Conservation (phyloP, 169 alveolate species). For the Theileria luwenshuni region DNA sequence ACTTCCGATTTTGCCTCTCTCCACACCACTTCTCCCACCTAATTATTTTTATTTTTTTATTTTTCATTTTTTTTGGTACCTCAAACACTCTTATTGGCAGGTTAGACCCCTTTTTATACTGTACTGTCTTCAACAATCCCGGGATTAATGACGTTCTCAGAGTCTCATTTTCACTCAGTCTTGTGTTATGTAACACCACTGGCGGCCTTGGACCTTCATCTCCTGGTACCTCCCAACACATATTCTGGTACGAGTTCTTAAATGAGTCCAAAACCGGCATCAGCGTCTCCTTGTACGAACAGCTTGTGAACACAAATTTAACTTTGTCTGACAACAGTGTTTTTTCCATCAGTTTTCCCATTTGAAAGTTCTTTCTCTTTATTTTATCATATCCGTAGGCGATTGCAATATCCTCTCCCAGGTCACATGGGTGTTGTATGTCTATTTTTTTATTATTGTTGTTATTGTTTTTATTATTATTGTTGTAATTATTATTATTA, state of each 20-base stretch:
- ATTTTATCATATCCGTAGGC: conserved; percentile 92
- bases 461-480: neutral
- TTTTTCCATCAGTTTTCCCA: conserved; percentile 35
- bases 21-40: conserved; percentile 66
- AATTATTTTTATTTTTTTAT: neutral
- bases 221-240: conserved; percentile 51
- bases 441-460: too few relatives aligned
- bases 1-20: conserved; percentile 39
- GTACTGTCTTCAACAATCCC: conserved; percentile 88
- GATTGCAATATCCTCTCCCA: conserved; percentile 95
- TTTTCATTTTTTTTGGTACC: conserved; percentile 11
- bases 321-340: conserved; percentile 41
- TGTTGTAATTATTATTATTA: neutral
- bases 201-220: conserved; percentile 68
- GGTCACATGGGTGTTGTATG: conserved; percentile 93
- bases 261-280: conserved; percentile 73
- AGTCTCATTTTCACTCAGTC: conserved; percentile 89
- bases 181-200: conserved; percentile 89
- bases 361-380: conserved; percentile 11
- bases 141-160: conserved; percentile 92
- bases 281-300: conserved; percentile 73
- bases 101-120: conserved; percentile 83
- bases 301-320: conserved; percentile 60
- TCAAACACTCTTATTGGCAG: conserved; percentile 93
- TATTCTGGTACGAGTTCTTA: conserved; percentile 52